Base-by-base conservation (phyloP, 2,329 filamentous ascomycete species). In the Diplodia scrobiculata region DNA sequence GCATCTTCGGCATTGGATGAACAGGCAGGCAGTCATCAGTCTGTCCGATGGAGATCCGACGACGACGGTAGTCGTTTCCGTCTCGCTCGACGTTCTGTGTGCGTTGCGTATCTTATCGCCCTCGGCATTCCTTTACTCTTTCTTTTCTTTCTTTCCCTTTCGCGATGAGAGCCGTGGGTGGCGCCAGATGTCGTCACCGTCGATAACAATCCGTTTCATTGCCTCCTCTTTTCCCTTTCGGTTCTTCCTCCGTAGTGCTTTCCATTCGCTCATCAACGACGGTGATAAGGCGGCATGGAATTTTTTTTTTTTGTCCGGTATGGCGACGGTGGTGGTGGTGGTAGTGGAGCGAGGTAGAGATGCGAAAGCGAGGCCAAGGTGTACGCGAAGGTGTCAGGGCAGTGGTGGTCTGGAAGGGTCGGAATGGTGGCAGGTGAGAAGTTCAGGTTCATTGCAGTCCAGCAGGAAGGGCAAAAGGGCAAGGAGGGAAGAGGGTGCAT, bases 121-220 rank as follows among this genome's bases (percentile, higher is more conserved):
- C 21, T 27, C 9, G n/a, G 17, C 34, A 27, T 10, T 32, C 48
- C 48, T 19, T 47, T 47, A 14, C 19, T 27, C 19, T 51, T 50
- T 51, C 27, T 14, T 5, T 2, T 27, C 25, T 25, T 27, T 9
- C 48, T 27, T 51, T 51, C n/a, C 21, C n/a, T 13, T 41, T 55
- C 54, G 54, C 41, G 34, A 58, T 45, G 21, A 21, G 25, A 58
- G 54, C 34, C 25, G 13, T 29, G 13, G 36, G 45, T 58, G 34
- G 25, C 54, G 54, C 25, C 19, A 14, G 17, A 38, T 58, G 54
- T 58, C 54, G 54, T 58, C 54, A 45, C 13, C 54, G 29, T 11
- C n/a, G 11, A n/a, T 38, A 38, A 14, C 27, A 14, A 32, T 52
- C 3, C 14, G 11, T 6, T 2, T n/a, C 1, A 19, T 47, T 6